Evolutionary conservation across 2,329 filamentous ascomycete genomes (phyloP).

Genomic region (Elsinoe ampelina): DNA sequence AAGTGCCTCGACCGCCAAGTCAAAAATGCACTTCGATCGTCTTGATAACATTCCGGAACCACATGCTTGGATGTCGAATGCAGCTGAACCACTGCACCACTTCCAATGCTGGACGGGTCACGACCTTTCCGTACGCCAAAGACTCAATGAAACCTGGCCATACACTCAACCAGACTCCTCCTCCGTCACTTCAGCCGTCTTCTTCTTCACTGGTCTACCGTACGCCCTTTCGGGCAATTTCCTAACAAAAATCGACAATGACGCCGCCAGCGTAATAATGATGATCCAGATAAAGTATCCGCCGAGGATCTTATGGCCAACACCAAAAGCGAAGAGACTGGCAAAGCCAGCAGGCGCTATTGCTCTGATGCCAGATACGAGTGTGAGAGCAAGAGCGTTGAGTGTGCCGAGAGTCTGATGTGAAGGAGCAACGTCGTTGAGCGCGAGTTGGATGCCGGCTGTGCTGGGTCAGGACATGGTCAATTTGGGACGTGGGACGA

Average conservation of each 20-base stretch:
- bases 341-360: slow-evolving; percentile 58
- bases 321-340: slow-evolving; percentile 59
- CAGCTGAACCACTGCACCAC: too few relatives aligned
- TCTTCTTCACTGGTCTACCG: slow-evolving; percentile 21
- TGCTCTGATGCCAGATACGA: slow-evolving; percentile 52
- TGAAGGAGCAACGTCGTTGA: slow-evolving; percentile 65
- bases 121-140: too few relatives aligned
- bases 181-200: background rate
- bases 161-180: background rate
- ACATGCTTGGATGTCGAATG: too few relatives aligned
- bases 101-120: too few relatives aligned
- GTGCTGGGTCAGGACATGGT: background rate
- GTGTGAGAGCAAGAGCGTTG: slow-evolving; percentile 59
- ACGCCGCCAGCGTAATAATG: slow-evolving; percentile 34
- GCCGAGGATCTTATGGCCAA: slow-evolving; percentile 49
- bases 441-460: slow-evolving; percentile 57
- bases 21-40: too few relatives aligned
- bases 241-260: slow-evolving; percentile 26
- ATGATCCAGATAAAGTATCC: slow-evolving; percentile 61
- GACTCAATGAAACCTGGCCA: too few relatives aligned
- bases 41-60: too few relatives aligned
- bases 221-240: slow-evolving; percentile 29
- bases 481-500: background rate
- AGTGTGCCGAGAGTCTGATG: slow-evolving; percentile 57
- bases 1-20: too few relatives aligned